These are phyloP conservation scores for Tremella yokohamensis DNA, from an alignment of 768 basidiomycete species.

Conservation along the genomic window DNA sequence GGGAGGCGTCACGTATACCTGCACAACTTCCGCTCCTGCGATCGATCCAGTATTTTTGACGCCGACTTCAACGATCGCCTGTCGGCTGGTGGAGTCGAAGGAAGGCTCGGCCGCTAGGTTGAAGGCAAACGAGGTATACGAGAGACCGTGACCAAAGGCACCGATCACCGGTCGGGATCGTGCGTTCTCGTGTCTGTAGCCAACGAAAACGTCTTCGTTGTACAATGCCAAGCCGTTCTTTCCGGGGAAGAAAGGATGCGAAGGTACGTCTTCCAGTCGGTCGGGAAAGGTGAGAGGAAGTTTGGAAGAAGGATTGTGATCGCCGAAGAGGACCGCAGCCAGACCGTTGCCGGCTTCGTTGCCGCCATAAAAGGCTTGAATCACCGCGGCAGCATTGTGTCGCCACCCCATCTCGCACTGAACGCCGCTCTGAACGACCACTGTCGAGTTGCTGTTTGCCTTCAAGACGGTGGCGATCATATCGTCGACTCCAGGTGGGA, in stretches of 20 bases:
- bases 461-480: too few species aligned
- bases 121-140: conserved; percentile 64
- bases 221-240: conserved; percentile 7
- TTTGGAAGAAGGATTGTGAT: conserved; percentile 31
- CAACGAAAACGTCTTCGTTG: conserved; percentile 23
- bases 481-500: too few species aligned
- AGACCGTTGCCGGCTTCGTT: conserved; percentile 36
- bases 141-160: conserved; percentile 70
- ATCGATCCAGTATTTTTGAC: conserved; percentile 5
- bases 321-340: conserved; percentile 38
- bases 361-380: conserved; percentile 55
- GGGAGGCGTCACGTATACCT: neutral
- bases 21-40: conserved; percentile 19
- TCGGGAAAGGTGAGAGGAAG: conserved; percentile 29
- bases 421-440: conserved; percentile 9
- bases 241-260: conserved; percentile 56
- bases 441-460: too few species aligned
- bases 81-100: too few species aligned
- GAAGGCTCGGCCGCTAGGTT: too few species aligned
- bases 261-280: conserved; percentile 61
- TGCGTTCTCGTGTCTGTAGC: conserved; percentile 54
- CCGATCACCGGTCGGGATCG: conserved; percentile 13
- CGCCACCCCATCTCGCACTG: conserved; percentile 69
- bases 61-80: too few species aligned
- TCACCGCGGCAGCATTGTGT: conserved; percentile 56